Percentiles rank a stretch among this genome's conserved stretches.
Evolutionary conservation across 768 basidiomycete species (phyloP).

Genomic region (Leccinum variicolor): DNA sequence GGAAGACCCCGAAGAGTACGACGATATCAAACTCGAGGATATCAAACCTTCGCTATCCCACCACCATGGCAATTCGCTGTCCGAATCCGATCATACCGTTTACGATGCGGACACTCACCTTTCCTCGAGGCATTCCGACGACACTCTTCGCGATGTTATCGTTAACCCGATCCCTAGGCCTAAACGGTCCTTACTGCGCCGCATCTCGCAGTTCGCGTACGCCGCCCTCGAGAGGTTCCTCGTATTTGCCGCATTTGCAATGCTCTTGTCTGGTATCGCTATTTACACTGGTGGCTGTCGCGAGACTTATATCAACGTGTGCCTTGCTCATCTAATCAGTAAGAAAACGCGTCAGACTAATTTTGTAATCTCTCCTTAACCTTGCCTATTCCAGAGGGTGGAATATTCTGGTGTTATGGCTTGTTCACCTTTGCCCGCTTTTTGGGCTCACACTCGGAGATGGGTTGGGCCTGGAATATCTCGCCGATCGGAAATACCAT

Average conservation of each 20-base stretch:
- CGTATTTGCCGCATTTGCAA: constrained; percentile 68
- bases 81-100: constrained; percentile 57
- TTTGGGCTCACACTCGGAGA: constrained; percentile 79
- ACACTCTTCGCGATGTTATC: constrained; percentile 49
- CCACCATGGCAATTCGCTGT: constrained; percentile 42
- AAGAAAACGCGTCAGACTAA: constrained; percentile 23
- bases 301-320: constrained; percentile 72
- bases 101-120: constrained; percentile 44
- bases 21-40: constrained; percentile 43
- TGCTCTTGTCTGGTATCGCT: constrained; percentile 66
- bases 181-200: constrained; percentile 30
- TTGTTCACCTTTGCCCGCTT: constrained; percentile 90
- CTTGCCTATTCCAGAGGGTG: constrained; percentile 56
- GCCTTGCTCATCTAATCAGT: constrained; percentile 92
- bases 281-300: constrained; percentile 89
- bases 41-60: constrained; percentile 31
- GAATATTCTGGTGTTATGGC: constrained; percentile 92
- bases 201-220: constrained; percentile 48
- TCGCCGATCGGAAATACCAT: constrained; percentile 47
- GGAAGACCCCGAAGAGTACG: constrained; percentile 55
- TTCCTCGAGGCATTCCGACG: constrained; percentile 49
- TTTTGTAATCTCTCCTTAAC: not conserved
- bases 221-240: constrained; percentile 58
- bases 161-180: constrained; percentile 8
- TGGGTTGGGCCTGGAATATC: constrained; percentile 96